Percentiles rank a stretch among this genome's conserved stretches.
These are phyloP conservation scores for Chaetomiaceae sp. DNA, from an alignment of 2,329 filamentous ascomycete genomes.

Conservation along the genomic window DNA sequence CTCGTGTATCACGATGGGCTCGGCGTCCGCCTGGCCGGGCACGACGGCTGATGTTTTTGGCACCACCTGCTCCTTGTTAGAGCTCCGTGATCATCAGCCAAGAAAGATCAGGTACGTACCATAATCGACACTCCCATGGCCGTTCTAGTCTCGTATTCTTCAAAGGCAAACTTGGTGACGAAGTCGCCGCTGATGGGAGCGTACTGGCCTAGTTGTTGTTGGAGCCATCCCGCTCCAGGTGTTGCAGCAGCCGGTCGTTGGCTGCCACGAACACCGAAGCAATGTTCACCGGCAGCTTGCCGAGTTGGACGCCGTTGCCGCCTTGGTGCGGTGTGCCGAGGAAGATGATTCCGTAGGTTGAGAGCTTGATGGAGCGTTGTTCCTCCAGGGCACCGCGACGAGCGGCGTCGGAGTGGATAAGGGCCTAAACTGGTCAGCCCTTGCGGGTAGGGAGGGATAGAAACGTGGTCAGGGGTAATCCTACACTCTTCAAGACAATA, in stretches of 20 bases:
- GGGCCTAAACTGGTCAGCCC: no score
- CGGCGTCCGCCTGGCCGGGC: slow-evolving; percentile 31
- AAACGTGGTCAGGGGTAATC: no score
- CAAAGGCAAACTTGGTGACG: slow-evolving; percentile 33
- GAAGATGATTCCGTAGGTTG: no score
- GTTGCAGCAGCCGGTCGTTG: not conserved
- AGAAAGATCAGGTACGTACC: slow-evolving; percentile 24
- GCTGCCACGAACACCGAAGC: slow-evolving; percentile 18
- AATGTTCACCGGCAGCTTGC: no score
- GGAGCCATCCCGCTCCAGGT: slow-evolving; percentile 29
- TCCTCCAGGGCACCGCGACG: no score
- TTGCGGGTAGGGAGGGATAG: no score
- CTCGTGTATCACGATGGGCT: slow-evolving; percentile 31
- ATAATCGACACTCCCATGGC: slow-evolving; percentile 27
- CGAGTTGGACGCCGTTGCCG: no score
- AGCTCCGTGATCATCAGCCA: not conserved
- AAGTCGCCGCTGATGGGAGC: slow-evolving; percentile 34
- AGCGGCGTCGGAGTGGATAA: no score
- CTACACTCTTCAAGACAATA: no score
- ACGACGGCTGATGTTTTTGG: slow-evolving; percentile 34
- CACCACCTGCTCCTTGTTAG: slow-evolving; percentile 29
- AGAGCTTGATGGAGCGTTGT: no score
- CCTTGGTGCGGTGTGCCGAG: slow-evolving; percentile 70
- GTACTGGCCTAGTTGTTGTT: slow-evolving; percentile 35
- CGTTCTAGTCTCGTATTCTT: slow-evolving; percentile 30